phyloP scores from a whole-genome alignment of 139 green algal species.

The Nannochloris sp. region DNA sequence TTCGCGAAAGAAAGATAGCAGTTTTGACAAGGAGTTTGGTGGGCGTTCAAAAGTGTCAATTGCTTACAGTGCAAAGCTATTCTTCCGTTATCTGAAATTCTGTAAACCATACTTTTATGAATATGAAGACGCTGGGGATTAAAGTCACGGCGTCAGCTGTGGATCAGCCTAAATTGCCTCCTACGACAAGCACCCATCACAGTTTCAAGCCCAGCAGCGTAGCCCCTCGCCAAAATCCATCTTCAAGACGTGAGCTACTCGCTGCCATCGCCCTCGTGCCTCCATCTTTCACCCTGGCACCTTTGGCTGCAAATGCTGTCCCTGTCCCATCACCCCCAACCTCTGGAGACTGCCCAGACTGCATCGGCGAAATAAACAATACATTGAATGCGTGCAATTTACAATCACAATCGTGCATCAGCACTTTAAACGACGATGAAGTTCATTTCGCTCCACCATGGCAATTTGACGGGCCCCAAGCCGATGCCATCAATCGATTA shows the following conservation, averaged over 20 bases:
- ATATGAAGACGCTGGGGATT: too few species aligned
- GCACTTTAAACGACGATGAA: conserved; percentile 50
- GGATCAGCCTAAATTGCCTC: too few species aligned
- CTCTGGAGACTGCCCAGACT: conserved; percentile 39
- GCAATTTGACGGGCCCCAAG: conserved; percentile 12
- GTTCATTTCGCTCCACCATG: conserved; percentile 48
- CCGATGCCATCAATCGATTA: conserved; percentile 17
- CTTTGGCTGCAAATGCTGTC: not conserved
- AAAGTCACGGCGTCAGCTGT: too few species aligned
- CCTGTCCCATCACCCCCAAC: conserved; percentile 3
- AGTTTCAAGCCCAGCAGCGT: too few species aligned
- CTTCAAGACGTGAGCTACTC: not conserved
- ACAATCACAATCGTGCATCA: conserved; percentile 31
- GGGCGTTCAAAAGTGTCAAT: too few species aligned
- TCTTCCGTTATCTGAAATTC: too few species aligned
- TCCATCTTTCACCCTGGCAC: not conserved
- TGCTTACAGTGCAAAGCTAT: too few species aligned
- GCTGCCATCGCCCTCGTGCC: not conserved
- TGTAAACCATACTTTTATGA: too few species aligned
- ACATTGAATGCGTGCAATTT: conserved; percentile 44
- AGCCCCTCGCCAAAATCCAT: not conserved
- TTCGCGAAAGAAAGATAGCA: too few species aligned
- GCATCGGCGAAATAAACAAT: conserved; percentile 50
- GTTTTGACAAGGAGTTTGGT: too few species aligned
- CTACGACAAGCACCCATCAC: too few species aligned